Evolutionary conservation across 2,329 filamentous ascomycete genomes (phyloP).

Genomic region (Hypocreales sp.): DNA sequence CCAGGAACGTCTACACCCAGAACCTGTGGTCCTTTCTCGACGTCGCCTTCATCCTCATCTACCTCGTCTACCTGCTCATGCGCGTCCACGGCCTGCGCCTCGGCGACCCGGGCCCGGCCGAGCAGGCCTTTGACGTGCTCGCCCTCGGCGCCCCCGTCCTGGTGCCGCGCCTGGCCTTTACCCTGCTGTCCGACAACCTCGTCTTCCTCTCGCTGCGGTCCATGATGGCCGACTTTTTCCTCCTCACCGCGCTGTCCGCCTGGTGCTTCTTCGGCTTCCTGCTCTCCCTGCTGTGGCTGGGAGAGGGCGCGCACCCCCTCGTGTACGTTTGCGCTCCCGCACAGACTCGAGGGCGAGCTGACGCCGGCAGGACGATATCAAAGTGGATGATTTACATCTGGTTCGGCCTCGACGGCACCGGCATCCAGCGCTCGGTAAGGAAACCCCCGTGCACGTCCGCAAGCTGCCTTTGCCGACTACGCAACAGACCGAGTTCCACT

Average conservation of each 20-base stretch:
- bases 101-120: conserved; percentile 29
- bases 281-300: conserved; percentile 65
- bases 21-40: conserved; percentile 83
- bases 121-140: conserved; percentile 65
- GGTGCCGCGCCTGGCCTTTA: conserved; percentile 68
- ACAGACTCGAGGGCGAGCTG: no score
- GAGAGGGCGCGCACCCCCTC: conserved; percentile 43
- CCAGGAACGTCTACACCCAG: conserved; percentile 67
- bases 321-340: conserved; percentile 25
- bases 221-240: conserved; percentile 78
- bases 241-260: conserved; percentile 56
- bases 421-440: conserved; percentile 39
- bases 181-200: conserved; percentile 69
- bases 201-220: conserved; percentile 67
- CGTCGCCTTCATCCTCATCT: conserved; percentile 61
- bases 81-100: conserved; percentile 48
- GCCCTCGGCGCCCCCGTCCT: conserved; percentile 65
- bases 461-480: no score
- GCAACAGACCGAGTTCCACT: conserved; percentile 57
- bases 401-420: conserved; percentile 69
- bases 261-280: conserved; percentile 81
- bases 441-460: no score
- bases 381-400: conserved; percentile 93
- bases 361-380: conserved; percentile 42
- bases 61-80: conserved; percentile 49